Evolutionary conservation across 2,329 filamentous ascomycete species (phyloP), one percentile per base, ranked within the genome.

Genomic region (Dactylonectria macrodidyma): DNA sequence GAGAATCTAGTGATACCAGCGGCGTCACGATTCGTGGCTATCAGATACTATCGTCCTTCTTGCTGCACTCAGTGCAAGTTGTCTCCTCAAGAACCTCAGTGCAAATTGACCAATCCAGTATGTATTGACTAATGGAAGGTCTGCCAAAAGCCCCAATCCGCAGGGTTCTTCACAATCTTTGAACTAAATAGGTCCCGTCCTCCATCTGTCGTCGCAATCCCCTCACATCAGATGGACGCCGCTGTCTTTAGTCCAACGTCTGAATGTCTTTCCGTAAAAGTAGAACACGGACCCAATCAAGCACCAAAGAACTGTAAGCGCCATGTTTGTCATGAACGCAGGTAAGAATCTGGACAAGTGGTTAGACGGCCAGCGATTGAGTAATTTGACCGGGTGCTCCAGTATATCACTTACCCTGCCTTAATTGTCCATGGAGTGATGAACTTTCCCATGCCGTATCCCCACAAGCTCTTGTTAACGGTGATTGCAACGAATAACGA

Each of bases 401-500:
- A 19, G 30, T 16, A 14, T 8, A 33, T 46, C 3, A 26, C 50
- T 61, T 54, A 65, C 65, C 65, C 65, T 24, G 54, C 26, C 9
- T 41, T 44, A 26, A 61, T 56, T 1, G 65, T 68, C 65, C 65
- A 68, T 0, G 61, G 61, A 2, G 65, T 68, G 30, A 68, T 65
- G n/a, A 68, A 68, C 14, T 51, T 51, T 1, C 65, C 65, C 65
- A 68, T 68, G 1, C 65, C 65, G 12, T 68, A 68, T 2, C 65
- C 65, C 65, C 62, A 68, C 8, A 68, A 51, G 30, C 65, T 68
- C 61, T 68, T 68, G 7, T 68, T 68, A 4, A 68, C 65, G 19
- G 65, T 65, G 22, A 68, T 65, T 24, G 65, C 65, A n/a, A 68
- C 65, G n/a, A 68, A 68, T 14, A 68, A 69, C 26, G 46, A 58